These are phyloP conservation scores for Talaromyces sp. DNA, from an alignment of 2,329 filamentous ascomycete genomes.

Conservation along the genomic window DNA sequence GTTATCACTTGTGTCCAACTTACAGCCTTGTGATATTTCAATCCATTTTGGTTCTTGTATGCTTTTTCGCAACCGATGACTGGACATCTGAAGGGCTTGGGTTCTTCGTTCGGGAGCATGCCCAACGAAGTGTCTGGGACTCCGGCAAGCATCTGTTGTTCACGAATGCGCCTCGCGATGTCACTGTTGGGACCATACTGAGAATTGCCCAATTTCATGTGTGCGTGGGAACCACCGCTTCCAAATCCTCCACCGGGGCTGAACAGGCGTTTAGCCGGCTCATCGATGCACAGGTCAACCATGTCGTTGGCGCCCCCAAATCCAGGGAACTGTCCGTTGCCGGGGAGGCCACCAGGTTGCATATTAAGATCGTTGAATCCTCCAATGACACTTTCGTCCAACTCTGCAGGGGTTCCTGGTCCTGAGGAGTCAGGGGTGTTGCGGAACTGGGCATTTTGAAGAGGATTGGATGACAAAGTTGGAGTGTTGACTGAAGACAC, in stretches of 20 bases:
- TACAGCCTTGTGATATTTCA: conserved; percentile 79
- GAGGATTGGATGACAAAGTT: conserved; percentile 73
- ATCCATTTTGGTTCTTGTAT: conserved; percentile 98
- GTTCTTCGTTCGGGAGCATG: conserved; percentile 67
- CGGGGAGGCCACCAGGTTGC: conserved; percentile 42
- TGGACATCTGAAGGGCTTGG: conserved; percentile 95
- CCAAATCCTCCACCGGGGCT: conserved; percentile 71
- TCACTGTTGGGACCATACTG: conserved; percentile 75
- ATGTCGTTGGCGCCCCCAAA: conserved; percentile 46
- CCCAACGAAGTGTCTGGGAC: conserved; percentile 42
- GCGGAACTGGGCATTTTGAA: conserved; percentile 51
- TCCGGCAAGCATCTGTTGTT: conserved; percentile 59
- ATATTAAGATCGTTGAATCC: conserved; percentile 58
- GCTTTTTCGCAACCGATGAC: conserved; percentile 99
- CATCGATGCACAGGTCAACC: conserved; percentile 70
- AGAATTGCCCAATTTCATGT: conserved; percentile 68
- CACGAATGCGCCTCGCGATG: conserved; percentile 60
- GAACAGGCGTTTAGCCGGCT: conserved; percentile 89
- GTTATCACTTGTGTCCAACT: conserved; percentile 28
- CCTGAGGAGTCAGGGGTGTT: conserved; percentile 61
- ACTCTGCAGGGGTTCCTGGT: conserved; percentile 64
- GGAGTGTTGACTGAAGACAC: conserved; percentile 97
- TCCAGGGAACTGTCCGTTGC: conserved; percentile 33
- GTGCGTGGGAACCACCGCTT: conserved; percentile 57
- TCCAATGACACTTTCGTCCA: conserved; percentile 68